Evolutionary conservation across 768 basidiomycete species (phyloP).

Genomic region (Panus rudis): DNA sequence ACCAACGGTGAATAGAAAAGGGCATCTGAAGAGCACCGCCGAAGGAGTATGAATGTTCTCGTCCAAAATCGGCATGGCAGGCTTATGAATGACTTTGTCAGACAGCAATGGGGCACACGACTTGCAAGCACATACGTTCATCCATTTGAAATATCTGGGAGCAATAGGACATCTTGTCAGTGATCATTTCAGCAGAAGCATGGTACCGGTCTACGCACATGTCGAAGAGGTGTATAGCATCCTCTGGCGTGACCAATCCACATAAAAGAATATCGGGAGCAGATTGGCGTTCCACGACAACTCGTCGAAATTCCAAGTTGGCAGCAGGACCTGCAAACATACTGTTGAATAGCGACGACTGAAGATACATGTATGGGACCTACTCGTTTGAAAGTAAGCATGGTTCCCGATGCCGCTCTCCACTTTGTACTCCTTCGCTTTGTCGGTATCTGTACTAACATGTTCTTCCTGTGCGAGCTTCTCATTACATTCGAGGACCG

Average conservation of each 20-base stretch:
- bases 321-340: slow-evolving; percentile 16
- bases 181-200: slow-evolving; percentile 1
- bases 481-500: too few species aligned
- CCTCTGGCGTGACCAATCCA: slow-evolving; percentile 20
- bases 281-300: slow-evolving; percentile 21
- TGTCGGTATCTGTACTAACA: too few species aligned
- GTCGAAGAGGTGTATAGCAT: slow-evolving; percentile 18
- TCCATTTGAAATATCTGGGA: slow-evolving; percentile 39
- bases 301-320: slow-evolving; percentile 20
- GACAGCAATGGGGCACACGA: too few species aligned
- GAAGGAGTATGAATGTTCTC: slow-evolving; percentile 44
- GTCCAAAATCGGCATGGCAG: slow-evolving; percentile 51
- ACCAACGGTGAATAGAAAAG: slow-evolving; percentile 56
- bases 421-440: not conserved
- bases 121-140: slow-evolving; percentile 44
- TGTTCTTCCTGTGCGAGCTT: too few species aligned
- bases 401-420: not conserved
- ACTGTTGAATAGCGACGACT: not conserved
- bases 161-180: not conserved
- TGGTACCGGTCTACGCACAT: slow-evolving; percentile 14
- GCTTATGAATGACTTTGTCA: slow-evolving; percentile 31
- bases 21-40: slow-evolving; percentile 42
- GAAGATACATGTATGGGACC: not conserved
- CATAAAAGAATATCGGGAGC: slow-evolving; percentile 22
- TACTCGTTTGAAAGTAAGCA: slow-evolving; percentile 13